Evolutionary conservation across 768 basidiomycete genomes (phyloP).

Genomic region (Chalciporus pseudorubinellus): DNA sequence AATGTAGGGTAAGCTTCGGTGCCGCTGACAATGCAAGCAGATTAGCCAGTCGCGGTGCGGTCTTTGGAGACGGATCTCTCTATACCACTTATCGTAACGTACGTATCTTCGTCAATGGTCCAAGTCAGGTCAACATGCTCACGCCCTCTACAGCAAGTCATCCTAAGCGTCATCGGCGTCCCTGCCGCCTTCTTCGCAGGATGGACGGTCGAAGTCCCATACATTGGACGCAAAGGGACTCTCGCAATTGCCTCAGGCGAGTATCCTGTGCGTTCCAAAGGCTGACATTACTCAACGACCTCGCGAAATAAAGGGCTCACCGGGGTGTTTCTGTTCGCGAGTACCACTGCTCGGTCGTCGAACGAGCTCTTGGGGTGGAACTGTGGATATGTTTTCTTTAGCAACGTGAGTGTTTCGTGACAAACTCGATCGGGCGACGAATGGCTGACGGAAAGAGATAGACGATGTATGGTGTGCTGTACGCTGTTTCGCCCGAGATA

Average conservation of each 20-base stretch:
- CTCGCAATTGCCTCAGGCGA: slow-evolving; percentile 61
- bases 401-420: slow-evolving; percentile 42
- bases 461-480: slow-evolving; percentile 77
- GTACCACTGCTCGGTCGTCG: slow-evolving; percentile 70
- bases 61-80: slow-evolving; percentile 67
- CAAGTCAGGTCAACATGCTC: neutral
- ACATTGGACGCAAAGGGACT: slow-evolving; percentile 65
- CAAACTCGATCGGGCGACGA: neutral
- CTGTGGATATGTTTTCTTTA: slow-evolving; percentile 67
- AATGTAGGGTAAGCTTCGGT: neutral
- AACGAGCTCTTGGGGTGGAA: slow-evolving; percentile 76
- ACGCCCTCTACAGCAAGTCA: slow-evolving; percentile 51
- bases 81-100: slow-evolving; percentile 76
- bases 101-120: slow-evolving; percentile 7
- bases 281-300: slow-evolving; percentile 43
- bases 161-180: slow-evolving; percentile 63
- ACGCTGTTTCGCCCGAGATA: slow-evolving; percentile 66
- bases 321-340: slow-evolving; percentile 70
- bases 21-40: slow-evolving; percentile 30
- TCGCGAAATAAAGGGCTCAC: slow-evolving; percentile 59
- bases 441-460: slow-evolving; percentile 21
- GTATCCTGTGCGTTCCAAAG: slow-evolving; percentile 27
- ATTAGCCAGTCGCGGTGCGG: slow-evolving; percentile 59
- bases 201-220: slow-evolving; percentile 63
- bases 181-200: slow-evolving; percentile 74